Base-by-base conservation (phyloP, 805 yeast species). In the Pichia rugopelliculosa region DNA sequence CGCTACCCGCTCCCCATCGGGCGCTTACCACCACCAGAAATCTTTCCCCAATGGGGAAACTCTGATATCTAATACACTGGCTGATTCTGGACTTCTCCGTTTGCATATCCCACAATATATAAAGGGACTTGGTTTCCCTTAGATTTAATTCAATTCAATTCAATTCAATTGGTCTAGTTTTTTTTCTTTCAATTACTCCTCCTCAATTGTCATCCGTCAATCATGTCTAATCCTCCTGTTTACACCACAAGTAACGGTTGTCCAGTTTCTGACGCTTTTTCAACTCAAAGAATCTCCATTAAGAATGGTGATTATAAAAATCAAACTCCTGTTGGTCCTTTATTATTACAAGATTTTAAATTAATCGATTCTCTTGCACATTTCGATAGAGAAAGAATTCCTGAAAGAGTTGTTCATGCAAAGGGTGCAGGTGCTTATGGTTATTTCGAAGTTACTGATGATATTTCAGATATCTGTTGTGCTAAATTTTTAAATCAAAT, bases 401-500 rank as follows among this genome's bases (percentile, higher is more conserved):
- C 96, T 12, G 96, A 88, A 70, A 76, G 96, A 68, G 95, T 87
- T 48, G 96, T 88, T 33, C 96, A 87, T 62, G 96, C 96, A 46
- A 87, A 87, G 65, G 96, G 96, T 56, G 84, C 90, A 13, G 96
- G 96, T 61, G 96, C 96, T 10, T 86, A 74, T 63, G 96, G 96
- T 55, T 76, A 74, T 55, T 88, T 88, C 63, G 95, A 85, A 66
- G 90, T 84, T 45, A 87, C 96, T 12, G 91, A 87, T 57, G 95
- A 87, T 59, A 80, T 87, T 59, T 70, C 87, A 10, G 91, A 85
- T 62, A 59, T 85, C 41, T 79, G 84, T 60, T 72, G 76, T 23
- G 80, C 93, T 43, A 78, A 78, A 47, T 85, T 88, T 70, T 76
- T 88, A 56, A 76, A 77, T 54, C 70, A 76, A 41, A 74, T 84